Percentiles rank a stretch among this genome's conserved stretches.
Evolutionary conservation across 2,329 filamentous ascomycete genomes (phyloP).

Genomic region (Fusarium clavum): DNA sequence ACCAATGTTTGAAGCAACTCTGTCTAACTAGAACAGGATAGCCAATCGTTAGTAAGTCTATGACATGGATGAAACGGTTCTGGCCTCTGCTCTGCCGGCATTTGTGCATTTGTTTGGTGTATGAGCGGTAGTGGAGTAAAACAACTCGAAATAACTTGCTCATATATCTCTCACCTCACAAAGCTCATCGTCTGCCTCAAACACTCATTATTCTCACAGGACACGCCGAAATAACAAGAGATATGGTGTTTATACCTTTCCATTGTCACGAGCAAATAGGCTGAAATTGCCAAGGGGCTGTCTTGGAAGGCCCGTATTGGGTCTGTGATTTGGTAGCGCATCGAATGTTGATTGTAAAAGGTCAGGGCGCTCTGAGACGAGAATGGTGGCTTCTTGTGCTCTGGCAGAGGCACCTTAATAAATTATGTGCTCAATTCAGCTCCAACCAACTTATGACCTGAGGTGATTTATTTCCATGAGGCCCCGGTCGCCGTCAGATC

Average conservation of each 20-base stretch:
- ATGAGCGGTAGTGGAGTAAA: slow-evolving; percentile 23
- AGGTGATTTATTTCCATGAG: slow-evolving; percentile 41
- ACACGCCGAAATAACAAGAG: not conserved
- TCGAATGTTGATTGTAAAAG: slow-evolving; percentile 35
- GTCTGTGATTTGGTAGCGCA: slow-evolving; percentile 30
- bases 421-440: slow-evolving; percentile 47
- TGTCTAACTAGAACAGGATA: slow-evolving; percentile 14
- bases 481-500: slow-evolving; percentile 39
- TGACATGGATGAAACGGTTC: slow-evolving; percentile 14
- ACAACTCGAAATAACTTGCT: slow-evolving; percentile 38
- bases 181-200: not conserved
- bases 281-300: slow-evolving; percentile 16
- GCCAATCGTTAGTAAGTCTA: not conserved
- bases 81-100: not conserved
- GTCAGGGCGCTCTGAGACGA: slow-evolving; percentile 39
- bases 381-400: slow-evolving; percentile 27
- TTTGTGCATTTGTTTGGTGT: slow-evolving; percentile 17
- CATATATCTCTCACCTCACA: slow-evolving; percentile 33
- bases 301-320: slow-evolving; percentile 15
- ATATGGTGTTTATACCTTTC: slow-evolving; percentile 17
- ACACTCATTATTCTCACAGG: not conserved
- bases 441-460: slow-evolving; percentile 43
- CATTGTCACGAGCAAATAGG: slow-evolving; percentile 23
- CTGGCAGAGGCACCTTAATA: slow-evolving; percentile 28
- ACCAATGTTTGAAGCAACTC: not conserved